Conservation (phyloP, 345 rosid genomes). For the Lenwebbia sp. region DNA sequence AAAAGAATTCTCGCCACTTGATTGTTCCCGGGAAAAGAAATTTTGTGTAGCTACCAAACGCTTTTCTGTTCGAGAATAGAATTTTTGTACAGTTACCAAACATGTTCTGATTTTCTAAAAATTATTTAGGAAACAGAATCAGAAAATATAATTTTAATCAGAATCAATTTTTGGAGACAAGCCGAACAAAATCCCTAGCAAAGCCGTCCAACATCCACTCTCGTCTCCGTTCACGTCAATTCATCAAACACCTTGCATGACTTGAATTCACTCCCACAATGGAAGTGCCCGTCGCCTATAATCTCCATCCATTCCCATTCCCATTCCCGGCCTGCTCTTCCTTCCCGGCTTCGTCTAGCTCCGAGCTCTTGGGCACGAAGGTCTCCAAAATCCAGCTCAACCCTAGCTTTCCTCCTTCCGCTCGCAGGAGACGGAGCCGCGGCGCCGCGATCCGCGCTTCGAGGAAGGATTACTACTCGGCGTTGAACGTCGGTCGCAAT, state of each 20-base stretch:
- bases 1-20: no score
- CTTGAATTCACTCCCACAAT: neutral
- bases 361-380: neutral
- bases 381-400: neutral
- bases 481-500: slow-evolving; percentile 45
- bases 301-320: neutral
- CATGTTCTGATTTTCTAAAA: no score
- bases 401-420: neutral
- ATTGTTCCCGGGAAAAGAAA: no score
- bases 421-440: neutral
- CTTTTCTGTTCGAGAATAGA: no score
- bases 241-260: neutral
- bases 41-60: no score
- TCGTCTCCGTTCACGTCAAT: neutral
- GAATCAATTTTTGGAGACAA: no score
- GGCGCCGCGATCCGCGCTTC: slow-evolving; percentile 21
- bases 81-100: no score
- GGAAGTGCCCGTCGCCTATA: neutral
- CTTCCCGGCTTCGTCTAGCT: neutral
- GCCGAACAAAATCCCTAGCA: neutral
- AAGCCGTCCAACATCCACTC: neutral
- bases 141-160: no score
- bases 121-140: no score
- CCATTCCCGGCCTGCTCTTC: neutral
- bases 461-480: slow-evolving; percentile 49